phyloP scores from a whole-genome alignment of 2,329 filamentous ascomycete genomes.

The Xylariomycetidae sp. region DNA sequence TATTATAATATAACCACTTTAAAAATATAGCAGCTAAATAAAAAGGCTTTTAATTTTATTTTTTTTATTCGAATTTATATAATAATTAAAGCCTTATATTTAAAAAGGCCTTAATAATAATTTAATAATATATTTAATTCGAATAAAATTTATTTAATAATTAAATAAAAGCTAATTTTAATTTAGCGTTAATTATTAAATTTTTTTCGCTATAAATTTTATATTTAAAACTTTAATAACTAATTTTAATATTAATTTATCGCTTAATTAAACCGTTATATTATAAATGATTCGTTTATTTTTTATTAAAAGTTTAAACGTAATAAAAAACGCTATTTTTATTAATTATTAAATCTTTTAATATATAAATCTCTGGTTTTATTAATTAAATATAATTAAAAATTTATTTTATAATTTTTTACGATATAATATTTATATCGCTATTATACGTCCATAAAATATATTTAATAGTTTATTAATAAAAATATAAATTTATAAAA shows the following conservation, averaged over 20 bases:
- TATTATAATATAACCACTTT: background rate
- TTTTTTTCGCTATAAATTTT: constrained; percentile 2
- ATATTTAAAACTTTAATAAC: background rate
- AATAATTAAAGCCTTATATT: constrained; percentile 3
- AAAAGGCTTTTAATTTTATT: constrained; percentile 3
- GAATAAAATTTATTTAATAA: background rate
- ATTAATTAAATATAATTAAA: background rate
- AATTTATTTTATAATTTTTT: background rate
- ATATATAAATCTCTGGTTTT: too few species aligned
- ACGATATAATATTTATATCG: background rate
- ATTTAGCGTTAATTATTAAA: background rate
- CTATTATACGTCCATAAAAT: too few species aligned
- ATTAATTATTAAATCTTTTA: too few species aligned
- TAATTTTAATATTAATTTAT: background rate
- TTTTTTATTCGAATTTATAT: constrained; percentile 3
- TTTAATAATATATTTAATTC: constrained; percentile 1
- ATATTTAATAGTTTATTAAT: background rate
- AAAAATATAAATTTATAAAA: background rate
- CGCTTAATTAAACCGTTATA: background rate
- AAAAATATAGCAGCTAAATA: background rate
- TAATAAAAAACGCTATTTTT: too few species aligned
- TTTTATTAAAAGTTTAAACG: background rate
- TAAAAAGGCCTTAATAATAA: background rate
- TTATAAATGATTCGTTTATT: background rate
- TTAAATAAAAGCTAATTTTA: too few species aligned